Evolutionary conservation across 2,329 filamentous ascomycete species (phyloP), one percentile per base, ranked within the genome.

Genomic region (Leptographium flavum): DNA sequence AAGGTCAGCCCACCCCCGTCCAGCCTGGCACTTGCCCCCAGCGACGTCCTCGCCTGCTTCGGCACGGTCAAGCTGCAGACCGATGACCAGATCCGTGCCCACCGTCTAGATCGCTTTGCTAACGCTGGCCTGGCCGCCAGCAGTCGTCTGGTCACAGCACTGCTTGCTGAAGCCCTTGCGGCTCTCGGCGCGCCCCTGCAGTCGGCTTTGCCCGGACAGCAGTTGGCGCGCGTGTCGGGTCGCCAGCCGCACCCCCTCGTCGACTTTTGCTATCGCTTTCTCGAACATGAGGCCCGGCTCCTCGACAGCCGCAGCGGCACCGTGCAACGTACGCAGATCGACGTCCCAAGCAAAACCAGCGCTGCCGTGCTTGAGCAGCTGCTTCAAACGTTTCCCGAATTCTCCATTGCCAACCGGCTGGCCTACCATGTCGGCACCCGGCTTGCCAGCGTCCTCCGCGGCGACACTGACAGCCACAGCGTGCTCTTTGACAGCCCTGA

Each of bases 251-350:
- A 39, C 15, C 35, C 9, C 35, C 14, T 39, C 22, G 52, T 60
- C 11, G 51, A 58, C 1, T 60, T 57, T 35, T 47, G 65, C 2
- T 65, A 65, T 48, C 44, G 47, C 9, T 49, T 64, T 21, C 52
- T 67, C 1, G 56, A 57, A 42, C 10, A 14, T 7, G 59, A 59
- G 33, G 55, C 56, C 6, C 53, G 55, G 3, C 47, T 63, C 5
- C 51, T 65, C 19, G 51, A 60, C 27, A 37, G 58, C 14, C 47
- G 56, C n/a, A 54, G 50, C 3, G 42, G 39, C 1, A 37, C 44
- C 13, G 55, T 59, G 21, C 58, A 49, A 9, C 59, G 62, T 6
- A 63, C 61, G 0, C 44, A 45, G 4, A 45, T 57, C 1, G 13
- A 53, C 0, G 46, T 45, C 2, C 56, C 59, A 3, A 23, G 13